These are phyloP conservation scores for Lasiosphaeriaceae sp. DNA, from an alignment of 495 filamentous ascomycete genomes.

Conservation along the genomic window DNA sequence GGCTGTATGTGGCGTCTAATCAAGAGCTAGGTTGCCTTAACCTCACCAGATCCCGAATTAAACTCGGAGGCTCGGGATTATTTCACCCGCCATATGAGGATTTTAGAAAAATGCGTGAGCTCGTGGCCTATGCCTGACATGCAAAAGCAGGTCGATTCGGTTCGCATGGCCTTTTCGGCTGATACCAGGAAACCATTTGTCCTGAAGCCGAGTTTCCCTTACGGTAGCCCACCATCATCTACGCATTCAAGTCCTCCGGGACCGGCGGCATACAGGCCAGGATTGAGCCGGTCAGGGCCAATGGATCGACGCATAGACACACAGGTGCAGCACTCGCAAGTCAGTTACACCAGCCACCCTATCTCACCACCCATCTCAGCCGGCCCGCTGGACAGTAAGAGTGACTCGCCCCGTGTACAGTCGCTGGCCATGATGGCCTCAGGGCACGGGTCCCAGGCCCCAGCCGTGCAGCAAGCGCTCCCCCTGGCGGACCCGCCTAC, in stretches of 20 bases:
- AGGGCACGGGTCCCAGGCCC: slow-evolving; percentile 45
- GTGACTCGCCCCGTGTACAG: slow-evolving; percentile 76
- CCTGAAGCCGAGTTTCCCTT: slow-evolving; percentile 82
- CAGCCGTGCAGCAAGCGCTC: slow-evolving; percentile 44
- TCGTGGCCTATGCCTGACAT: slow-evolving; percentile 92
- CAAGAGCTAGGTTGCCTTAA: slow-evolving; percentile 71
- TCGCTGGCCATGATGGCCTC: slow-evolving; percentile 71
- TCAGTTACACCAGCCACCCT: slow-evolving; percentile 72
- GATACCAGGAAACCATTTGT: slow-evolving; percentile 83
- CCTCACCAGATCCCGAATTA: slow-evolving; percentile 87
- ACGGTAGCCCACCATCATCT: slow-evolving; percentile 69
- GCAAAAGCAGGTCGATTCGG: slow-evolving; percentile 82
- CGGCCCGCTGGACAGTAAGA: slow-evolving; percentile 69
- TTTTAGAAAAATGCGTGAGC: slow-evolving; percentile 78
- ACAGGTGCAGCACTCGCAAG: slow-evolving; percentile 57
- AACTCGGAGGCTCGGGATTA: slow-evolving; percentile 82
- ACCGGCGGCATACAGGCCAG: slow-evolving; percentile 38
- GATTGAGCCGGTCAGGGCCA: slow-evolving; percentile 32
- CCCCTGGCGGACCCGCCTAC: slow-evolving; percentile 63
- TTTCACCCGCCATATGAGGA: slow-evolving; percentile 92
- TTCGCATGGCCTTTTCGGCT: slow-evolving; percentile 89
- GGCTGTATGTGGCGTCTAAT: slow-evolving; percentile 1
- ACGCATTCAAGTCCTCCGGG: slow-evolving; percentile 60
- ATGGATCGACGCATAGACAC: slow-evolving; percentile 39
- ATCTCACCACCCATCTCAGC: slow-evolving; percentile 80